phyloP scores from a whole-genome alignment of 805 yeast genomes.

The Candida pseudofarinosa region DNA sequence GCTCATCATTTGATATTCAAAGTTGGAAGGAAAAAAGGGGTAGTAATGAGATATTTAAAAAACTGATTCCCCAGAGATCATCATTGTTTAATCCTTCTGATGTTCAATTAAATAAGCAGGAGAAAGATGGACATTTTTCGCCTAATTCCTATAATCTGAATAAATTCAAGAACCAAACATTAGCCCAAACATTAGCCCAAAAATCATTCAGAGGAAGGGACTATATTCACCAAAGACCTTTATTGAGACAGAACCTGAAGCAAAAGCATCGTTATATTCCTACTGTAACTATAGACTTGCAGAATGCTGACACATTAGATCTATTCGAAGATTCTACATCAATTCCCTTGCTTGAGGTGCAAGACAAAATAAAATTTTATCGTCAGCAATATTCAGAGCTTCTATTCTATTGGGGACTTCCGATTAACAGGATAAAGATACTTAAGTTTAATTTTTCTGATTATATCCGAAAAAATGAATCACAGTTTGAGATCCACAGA shows the following conservation, averaged over 20 bases:
- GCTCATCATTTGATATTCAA: constrained; percentile 12
- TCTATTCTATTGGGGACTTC: constrained; percentile 78
- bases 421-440: constrained; percentile 73
- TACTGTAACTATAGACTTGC: constrained; percentile 42
- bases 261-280: constrained; percentile 18
- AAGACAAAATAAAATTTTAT: constrained; percentile 35
- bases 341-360: constrained; percentile 36
- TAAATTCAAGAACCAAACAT: not conserved
- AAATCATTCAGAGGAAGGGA: not conserved
- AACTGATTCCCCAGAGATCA: not conserved
- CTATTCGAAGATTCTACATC: constrained; percentile 41
- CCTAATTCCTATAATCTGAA: not conserved
- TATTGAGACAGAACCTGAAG: constrained; percentile 8
- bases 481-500: constrained; percentile 29
- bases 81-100: not conserved
- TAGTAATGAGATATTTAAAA: not conserved
- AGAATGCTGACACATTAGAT: constrained; percentile 42
- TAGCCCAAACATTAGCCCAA: not conserved
- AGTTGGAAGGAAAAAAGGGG: constrained; percentile 8
- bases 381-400: constrained; percentile 74
- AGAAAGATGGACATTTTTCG: constrained; percentile 1
- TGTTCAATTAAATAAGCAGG: not conserved
- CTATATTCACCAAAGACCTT: not conserved
- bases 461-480: constrained; percentile 4
- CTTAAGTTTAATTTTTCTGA: constrained; percentile 59